Conservation (phyloP, 352 stramenopile species). For the Aphanomyces invadans region DNA sequence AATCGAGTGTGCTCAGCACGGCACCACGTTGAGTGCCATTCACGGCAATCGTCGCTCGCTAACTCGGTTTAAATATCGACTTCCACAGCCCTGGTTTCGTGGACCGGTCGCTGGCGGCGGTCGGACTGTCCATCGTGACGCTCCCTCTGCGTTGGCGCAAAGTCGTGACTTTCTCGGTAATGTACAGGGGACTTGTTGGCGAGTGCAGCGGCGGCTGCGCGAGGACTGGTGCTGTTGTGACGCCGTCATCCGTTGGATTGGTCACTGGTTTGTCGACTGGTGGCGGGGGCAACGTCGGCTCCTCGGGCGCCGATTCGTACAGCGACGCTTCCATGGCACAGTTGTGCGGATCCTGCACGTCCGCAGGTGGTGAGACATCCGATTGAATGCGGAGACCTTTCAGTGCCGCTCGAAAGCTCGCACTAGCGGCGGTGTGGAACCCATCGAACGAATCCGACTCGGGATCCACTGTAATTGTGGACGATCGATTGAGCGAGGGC, state of each 20-base stretch:
- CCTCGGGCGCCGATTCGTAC: too few relatives aligned
- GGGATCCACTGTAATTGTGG: neutral
- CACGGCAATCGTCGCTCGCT: too few relatives aligned
- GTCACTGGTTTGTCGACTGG: neutral
- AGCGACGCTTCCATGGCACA: too few relatives aligned
- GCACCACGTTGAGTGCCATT: too few relatives aligned
- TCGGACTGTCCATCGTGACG: neutral
- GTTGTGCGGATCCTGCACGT: too few relatives aligned
- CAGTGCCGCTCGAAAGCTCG: neutral
- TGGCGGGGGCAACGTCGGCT: neutral
- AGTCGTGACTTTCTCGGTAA: neutral
- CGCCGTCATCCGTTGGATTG: neutral
- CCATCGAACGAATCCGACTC: neutral
- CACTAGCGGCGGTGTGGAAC: neutral
- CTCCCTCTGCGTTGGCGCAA: neutral
- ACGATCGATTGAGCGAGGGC: neutral
- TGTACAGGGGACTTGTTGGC: neutral
- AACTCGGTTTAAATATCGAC: constrained; percentile 5
- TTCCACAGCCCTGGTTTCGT: constrained; percentile 3
- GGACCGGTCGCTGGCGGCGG: neutral
- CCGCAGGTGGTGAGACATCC: neutral
- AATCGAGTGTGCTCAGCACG: too few relatives aligned
- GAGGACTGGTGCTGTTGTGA: neutral
- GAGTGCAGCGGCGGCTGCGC: neutral
- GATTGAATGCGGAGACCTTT: neutral